Base-by-base conservation (phyloP, 139 green algal genomes). In the Picochlorum sp. region DNA sequence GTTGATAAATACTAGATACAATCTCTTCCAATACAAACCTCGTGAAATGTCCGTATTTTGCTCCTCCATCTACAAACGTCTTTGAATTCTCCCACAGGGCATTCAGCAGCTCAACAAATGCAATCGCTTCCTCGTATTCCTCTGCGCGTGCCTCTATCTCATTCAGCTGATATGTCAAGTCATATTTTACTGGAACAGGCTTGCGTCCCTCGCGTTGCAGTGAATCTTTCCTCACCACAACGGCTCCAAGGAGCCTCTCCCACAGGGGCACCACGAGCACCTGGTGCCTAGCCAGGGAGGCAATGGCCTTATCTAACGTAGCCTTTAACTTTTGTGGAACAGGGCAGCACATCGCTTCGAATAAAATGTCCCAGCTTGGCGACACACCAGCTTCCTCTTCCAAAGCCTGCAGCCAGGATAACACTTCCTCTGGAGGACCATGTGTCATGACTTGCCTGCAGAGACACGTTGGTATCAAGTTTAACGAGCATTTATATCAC, bases 281-380 rank as follows among this genome's bases (percentile, higher is more conserved):
- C 6, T 73, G 67, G 30, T 79, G 72, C 2, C 73, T 44, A 10
- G 21, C 15, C 16, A 89, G 59, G 1, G 78, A 57, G 4, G 73
- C 74, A 20, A 92, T 76, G 5, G 73, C 76, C 16, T 66, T 67
- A 50, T 86, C 73, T 55, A 86, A 64, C 1, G 69, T 62, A 1
- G 81, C 81, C 55, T 83, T 83, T 16, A 83, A 41, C 14, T 62
- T 52, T 67, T 82, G 77, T 8, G 76, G 78, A 21, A 92, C 86
- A 4, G 82, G 84, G 58, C 86, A 83, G 68, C 84, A 90, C 81
- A 91, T 90, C 31, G 88, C 77, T 70, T 90, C 81, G 64, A 92
- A 86, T 2, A 92, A 65, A 0, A 86, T 72, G 67, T 92, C 84
- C 64, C 85, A 85, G 1, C 86, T 67, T 6, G 82, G 82, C 10